These are phyloP conservation scores for Adansonia rubrostipa DNA, from an alignment of 441 rosid genomes.

Conservation along the genomic window DNA sequence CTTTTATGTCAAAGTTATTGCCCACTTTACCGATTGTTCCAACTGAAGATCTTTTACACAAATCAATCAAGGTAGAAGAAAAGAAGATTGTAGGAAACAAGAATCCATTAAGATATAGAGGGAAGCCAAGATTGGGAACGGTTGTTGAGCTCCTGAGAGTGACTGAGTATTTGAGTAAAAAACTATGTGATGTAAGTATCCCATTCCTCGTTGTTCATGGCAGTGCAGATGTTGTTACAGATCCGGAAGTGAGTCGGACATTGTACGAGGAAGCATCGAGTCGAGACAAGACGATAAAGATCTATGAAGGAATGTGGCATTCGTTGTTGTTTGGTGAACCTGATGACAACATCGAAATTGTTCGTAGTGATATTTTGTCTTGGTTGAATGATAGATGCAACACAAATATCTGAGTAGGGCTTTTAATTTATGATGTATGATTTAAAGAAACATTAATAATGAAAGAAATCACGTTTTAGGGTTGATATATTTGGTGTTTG, in stretches of 20 bases:
- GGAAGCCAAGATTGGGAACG: constrained; percentile 83
- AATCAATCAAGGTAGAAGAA: constrained; percentile 67
- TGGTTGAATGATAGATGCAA: constrained; percentile 70
- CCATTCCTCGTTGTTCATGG: constrained; percentile 85
- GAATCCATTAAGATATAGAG: constrained; percentile 73
- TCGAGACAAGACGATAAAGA: constrained; percentile 66
- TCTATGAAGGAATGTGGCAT: constrained; percentile 85
- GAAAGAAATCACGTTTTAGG: not conserved
- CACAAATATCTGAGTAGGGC: constrained; percentile 4
- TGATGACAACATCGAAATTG: constrained; percentile 59
- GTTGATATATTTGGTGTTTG: not conserved
- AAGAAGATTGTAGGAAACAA: constrained; percentile 56
- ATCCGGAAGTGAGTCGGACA: constrained; percentile 74
- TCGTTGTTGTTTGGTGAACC: constrained; percentile 80
- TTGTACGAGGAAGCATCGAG: constrained; percentile 63
- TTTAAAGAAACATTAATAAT: not conserved
- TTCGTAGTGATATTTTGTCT: constrained; percentile 54
- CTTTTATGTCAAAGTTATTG: constrained; percentile 55
- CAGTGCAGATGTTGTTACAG: constrained; percentile 80
- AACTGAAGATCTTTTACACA: constrained; percentile 56
- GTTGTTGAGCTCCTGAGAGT: constrained; percentile 75
- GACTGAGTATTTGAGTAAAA: constrained; percentile 58
- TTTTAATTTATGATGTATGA: not conserved
- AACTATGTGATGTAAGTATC: constrained; percentile 55
- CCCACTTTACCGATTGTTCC: constrained; percentile 85